Percentiles rank a stretch among this genome's conserved stretches.
These are phyloP conservation scores for Dryas octopetala DNA, from an alignment of 306 rosid genomes.

Conservation along the genomic window DNA sequence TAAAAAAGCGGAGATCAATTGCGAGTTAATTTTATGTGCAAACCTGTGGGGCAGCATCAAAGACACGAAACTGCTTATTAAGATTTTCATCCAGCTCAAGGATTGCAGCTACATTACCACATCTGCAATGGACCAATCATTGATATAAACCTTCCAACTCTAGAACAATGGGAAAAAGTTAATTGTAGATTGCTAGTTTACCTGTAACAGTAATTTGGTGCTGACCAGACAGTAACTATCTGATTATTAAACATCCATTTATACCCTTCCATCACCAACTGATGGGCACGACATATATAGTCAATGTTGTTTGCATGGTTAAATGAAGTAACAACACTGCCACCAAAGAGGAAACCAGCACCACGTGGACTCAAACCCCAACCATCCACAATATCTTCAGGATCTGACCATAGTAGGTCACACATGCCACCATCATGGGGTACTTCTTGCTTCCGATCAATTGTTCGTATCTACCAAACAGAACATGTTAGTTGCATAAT, in stretches of 20 bases:
- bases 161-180: conserved; percentile 4
- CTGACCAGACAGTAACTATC: conserved; percentile 99
- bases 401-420: conserved; percentile 99
- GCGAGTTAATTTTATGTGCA: conserved; percentile 25
- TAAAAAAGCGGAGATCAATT: conserved; percentile 11
- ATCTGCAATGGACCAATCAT: conserved; percentile 49
- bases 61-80: conserved; percentile 82
- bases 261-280: conserved; percentile 99
- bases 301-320: conserved; percentile 93
- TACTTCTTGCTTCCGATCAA: conserved; percentile 99
- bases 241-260: conserved; percentile 99
- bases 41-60: conserved; percentile 99
- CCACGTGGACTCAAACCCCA: conserved; percentile 99
- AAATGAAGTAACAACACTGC: conserved; percentile 81
- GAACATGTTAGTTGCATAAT: conserved; percentile 13
- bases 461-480: conserved; percentile 73
- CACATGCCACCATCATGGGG: conserved; percentile 99
- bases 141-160: conserved; percentile 28
- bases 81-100: conserved; percentile 90
- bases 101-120: conserved; percentile 98
- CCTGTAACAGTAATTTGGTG: conserved; percentile 99
- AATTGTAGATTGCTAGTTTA: conserved; percentile 25
- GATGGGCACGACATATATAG: conserved; percentile 98
- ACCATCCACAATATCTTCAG: conserved; percentile 96
- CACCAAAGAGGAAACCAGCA: conserved; percentile 96